Percentiles rank a stretch among this genome's conserved stretches.
phyloP scores from a whole-genome alignment of 768 basidiomycete genomes.

The Glaciozyma antarctica region DNA sequence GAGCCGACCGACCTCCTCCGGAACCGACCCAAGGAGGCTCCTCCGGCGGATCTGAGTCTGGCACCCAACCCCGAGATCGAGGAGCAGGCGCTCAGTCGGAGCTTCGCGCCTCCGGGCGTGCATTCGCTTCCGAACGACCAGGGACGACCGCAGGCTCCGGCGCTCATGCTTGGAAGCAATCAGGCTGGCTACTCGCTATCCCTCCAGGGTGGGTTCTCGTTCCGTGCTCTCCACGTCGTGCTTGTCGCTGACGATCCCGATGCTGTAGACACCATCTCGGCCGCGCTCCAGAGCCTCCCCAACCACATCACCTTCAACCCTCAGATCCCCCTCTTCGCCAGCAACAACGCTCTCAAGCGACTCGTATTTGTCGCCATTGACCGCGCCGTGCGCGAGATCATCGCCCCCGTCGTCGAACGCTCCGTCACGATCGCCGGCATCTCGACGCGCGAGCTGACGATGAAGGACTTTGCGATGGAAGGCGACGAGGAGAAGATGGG shows the following conservation, averaged over 20 bases:
- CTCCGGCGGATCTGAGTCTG: slow-evolving; percentile 15
- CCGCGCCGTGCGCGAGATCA: slow-evolving; percentile 92
- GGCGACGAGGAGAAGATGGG: slow-evolving; percentile 80
- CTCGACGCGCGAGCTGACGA: slow-evolving; percentile 86
- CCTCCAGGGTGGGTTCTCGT: slow-evolving; percentile 19
- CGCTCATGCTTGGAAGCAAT: slow-evolving; percentile 28
- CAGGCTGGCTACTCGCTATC: slow-evolving; percentile 37
- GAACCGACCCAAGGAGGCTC: slow-evolving; percentile 49
- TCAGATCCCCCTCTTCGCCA: slow-evolving; percentile 57
- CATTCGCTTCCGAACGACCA: slow-evolving; percentile 14
- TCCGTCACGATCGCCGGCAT: slow-evolving; percentile 98
- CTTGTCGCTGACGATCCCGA: neutral
- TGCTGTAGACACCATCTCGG: slow-evolving; percentile 35
- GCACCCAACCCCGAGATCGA: slow-evolving; percentile 12
- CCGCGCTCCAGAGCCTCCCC: slow-evolving; percentile 60
- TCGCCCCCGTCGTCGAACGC: slow-evolving; percentile 91
- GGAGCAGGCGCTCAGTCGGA: neutral
- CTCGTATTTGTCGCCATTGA: slow-evolving; percentile 85
- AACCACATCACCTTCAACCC: slow-evolving; percentile 66
- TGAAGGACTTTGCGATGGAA: slow-evolving; percentile 93
- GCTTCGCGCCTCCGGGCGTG: slow-evolving; percentile 7
- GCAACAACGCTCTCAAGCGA: slow-evolving; percentile 76
- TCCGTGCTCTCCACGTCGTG: neutral
- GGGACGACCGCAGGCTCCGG: slow-evolving; percentile 3
- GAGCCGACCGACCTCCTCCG: slow-evolving; percentile 76